Evolutionary conservation across 805 yeast genomes (phyloP).

Genomic region (Candida maltosa): DNA sequence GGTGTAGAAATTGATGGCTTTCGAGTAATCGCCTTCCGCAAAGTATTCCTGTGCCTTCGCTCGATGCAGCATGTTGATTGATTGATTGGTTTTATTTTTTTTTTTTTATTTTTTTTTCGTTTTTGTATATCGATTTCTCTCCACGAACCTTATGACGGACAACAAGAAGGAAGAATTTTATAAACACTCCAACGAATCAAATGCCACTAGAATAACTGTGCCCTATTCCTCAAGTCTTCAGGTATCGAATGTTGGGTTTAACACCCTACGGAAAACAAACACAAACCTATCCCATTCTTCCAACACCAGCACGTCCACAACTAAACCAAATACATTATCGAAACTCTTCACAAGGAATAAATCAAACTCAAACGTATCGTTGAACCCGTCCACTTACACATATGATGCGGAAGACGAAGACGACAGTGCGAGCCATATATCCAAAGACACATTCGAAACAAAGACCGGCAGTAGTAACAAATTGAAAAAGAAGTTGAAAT

Average conservation of each 20-base stretch:
- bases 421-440: too few species aligned
- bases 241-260: slow-evolving; percentile 29
- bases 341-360: slow-evolving; percentile 29
- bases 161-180: slow-evolving; percentile 2
- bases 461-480: too few species aligned
- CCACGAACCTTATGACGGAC: too few species aligned
- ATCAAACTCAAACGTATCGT: slow-evolving; percentile 16
- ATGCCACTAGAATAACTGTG: slow-evolving; percentile 1
- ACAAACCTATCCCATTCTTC: slow-evolving; percentile 26
- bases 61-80: too few species aligned
- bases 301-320: slow-evolving; percentile 16
- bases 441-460: too few species aligned
- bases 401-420: too few species aligned
- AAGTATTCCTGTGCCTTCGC: slow-evolving; percentile 8
- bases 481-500: too few species aligned
- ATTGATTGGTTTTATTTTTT: too few species aligned
- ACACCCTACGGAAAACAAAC: slow-evolving; percentile 25
- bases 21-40: slow-evolving; percentile 10
- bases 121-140: too few species aligned
- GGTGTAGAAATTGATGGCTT: slow-evolving; percentile 15
- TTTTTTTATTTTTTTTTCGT: too few species aligned
- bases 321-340: slow-evolving; percentile 25
- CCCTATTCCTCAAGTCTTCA: slow-evolving; percentile 9
- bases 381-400: too few species aligned
- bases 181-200: slow-evolving; percentile 5